These are phyloP conservation scores for Colletotrichum liaoningense DNA, from an alignment of 2,329 filamentous ascomycete species.

Conservation along the genomic window DNA sequence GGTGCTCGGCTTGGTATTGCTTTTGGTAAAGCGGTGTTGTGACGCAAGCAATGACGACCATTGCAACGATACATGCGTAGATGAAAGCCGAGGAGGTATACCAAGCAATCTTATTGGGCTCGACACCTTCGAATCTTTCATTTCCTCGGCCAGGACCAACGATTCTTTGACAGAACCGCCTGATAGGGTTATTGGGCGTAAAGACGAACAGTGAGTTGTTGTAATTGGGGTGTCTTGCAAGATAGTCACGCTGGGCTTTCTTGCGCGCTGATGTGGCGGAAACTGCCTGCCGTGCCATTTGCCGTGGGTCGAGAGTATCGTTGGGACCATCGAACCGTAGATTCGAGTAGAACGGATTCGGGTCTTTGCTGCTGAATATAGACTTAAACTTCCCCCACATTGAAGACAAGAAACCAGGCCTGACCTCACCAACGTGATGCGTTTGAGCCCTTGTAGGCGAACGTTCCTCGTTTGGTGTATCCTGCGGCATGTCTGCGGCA, in stretches of 20 bases:
- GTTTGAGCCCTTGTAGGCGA: constrained; percentile 45
- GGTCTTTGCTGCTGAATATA: constrained; percentile 74
- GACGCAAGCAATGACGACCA: constrained; percentile 96
- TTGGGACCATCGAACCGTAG: constrained; percentile 76
- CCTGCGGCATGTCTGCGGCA: constrained; percentile 58
- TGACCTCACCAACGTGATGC: constrained; percentile 55
- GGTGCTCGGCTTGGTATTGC: constrained; percentile 77
- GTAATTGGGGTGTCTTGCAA: constrained; percentile 87
- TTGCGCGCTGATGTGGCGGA: constrained; percentile 85
- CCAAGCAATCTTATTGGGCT: constrained; percentile 91
- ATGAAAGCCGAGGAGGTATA: constrained; percentile 94
- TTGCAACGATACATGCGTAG: constrained; percentile 92
- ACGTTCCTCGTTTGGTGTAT: constrained; percentile 47
- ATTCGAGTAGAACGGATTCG: constrained; percentile 94
- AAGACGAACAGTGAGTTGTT: constrained; percentile 95
- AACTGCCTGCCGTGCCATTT: constrained; percentile 92
- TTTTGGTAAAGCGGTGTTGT: constrained; percentile 96
- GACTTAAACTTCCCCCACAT: constrained; percentile 71
- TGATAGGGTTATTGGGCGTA: constrained; percentile 79
- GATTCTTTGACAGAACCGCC: constrained; percentile 85
- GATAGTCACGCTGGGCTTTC: constrained; percentile 89
- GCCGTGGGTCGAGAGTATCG: constrained; percentile 83
- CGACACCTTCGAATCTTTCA: constrained; percentile 88
- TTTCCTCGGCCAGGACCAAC: constrained; percentile 91
- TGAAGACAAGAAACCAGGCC: constrained; percentile 69